Percentiles rank a stretch among this genome's conserved stretches.
phyloP scores from a whole-genome alignment of 768 basidiomycete genomes.

The Pluteus cervinus region DNA sequence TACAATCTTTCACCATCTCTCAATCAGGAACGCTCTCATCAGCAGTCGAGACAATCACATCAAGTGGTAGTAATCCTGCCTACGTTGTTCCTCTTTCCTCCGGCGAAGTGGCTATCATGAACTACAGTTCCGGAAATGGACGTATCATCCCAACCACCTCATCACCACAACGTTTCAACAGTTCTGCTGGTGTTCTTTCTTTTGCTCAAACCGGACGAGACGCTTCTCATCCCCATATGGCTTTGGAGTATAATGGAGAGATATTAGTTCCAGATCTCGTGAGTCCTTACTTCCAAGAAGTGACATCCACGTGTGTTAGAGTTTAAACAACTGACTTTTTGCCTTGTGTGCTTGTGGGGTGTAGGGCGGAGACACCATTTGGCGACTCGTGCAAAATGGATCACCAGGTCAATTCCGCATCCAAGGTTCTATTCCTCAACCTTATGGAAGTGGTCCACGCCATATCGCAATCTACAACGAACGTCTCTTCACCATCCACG shows the following conservation, averaged over 20 bases:
- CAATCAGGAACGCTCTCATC: slow-evolving; percentile 37
- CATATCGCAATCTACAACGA: slow-evolving; percentile 36
- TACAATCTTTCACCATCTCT: slow-evolving; percentile 55
- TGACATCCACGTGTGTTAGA: slow-evolving; percentile 4
- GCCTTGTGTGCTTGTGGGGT: too few species aligned
- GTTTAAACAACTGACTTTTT: slow-evolving; percentile 1
- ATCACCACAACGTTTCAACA: slow-evolving; percentile 27
- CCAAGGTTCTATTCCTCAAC: slow-evolving; percentile 56
- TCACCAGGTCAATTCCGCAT: slow-evolving; percentile 42
- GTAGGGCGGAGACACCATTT: slow-evolving; percentile 67
- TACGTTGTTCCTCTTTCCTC: slow-evolving; percentile 45
- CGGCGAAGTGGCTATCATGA: slow-evolving; percentile 54
- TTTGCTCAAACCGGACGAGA: slow-evolving; percentile 43
- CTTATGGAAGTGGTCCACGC: slow-evolving; percentile 60
- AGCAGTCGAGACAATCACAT: slow-evolving; percentile 37
- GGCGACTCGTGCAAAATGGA: slow-evolving; percentile 47
- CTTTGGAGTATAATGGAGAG: slow-evolving; percentile 46
- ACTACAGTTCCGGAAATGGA: slow-evolving; percentile 53
- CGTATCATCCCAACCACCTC: slow-evolving; percentile 42
- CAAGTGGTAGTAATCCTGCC: slow-evolving; percentile 47
- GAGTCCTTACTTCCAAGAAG: too few species aligned
- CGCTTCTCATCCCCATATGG: slow-evolving; percentile 64
- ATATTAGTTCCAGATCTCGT: slow-evolving; percentile 65
- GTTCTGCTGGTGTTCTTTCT: slow-evolving; percentile 35
- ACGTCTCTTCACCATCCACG: slow-evolving; percentile 26